Evolutionary conservation across 495 filamentous ascomycete genomes (phyloP), one percentile per base, ranked within the genome.

Genomic region (Podospora conica): DNA sequence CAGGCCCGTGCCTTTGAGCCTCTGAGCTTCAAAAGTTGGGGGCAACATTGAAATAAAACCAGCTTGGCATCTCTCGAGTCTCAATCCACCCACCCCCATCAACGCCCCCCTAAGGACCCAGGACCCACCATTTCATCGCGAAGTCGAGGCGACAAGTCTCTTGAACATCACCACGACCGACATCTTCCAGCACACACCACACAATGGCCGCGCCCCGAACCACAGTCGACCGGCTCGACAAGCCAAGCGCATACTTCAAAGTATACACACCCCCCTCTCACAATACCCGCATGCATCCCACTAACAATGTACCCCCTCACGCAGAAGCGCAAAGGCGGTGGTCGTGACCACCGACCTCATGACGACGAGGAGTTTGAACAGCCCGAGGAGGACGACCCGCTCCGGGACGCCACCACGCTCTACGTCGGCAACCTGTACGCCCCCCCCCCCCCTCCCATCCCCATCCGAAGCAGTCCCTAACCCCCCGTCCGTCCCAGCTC

Each of bases 401-500:
- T 98, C 65, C 88, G 84, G 67, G 86, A 95, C 75, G 93, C 95
- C 53, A 91, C 95, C 11, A 98, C 95, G 5, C 91, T 98, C 73
- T 98, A 98, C 68, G 93, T 98, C 53, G 95, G 95, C 59, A 98
- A 98, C 75, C 82, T 98, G 92, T 96, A 83, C 69, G 91, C 59
- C 10, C 27, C 25, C 10, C 24, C 61, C 33, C 29, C 9, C 61
- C 24, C 6, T 33, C 25, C 28, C 33, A n/a, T n/a, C 53, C 3
- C 20, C 22, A 53, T 20, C 15, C 24, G 18, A 7, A 9, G 9
- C 25, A 10, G n/a, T 15, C 8, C 28, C 63, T 60, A 0, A 55
- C 53, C 10, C 12, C 9, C 25, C 0, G 9, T n/a, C n/a, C 23
- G 3, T 54, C 20, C 9, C 67, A 97, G 93, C 66, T 98, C 95